Evolutionary conservation across 2,329 filamentous ascomycete genomes (phyloP).

Genomic region (Lachnellula occidentalis): DNA sequence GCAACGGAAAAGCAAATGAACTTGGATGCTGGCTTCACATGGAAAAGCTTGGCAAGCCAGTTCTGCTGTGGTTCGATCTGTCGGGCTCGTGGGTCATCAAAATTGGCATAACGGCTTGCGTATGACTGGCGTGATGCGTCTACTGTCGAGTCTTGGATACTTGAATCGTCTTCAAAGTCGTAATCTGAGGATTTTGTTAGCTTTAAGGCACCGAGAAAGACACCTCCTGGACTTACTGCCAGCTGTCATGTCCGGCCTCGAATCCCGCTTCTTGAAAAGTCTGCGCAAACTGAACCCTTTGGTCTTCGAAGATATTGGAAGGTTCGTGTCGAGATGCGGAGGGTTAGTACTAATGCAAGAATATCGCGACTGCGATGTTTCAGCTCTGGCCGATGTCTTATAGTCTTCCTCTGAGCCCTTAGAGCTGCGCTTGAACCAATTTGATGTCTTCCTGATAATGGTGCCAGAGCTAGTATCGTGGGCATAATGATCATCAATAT

Average conservation of each 20-base stretch:
- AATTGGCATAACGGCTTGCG: conserved; percentile 34
- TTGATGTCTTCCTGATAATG: conserved; percentile 25
- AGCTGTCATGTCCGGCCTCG: conserved; percentile 25
- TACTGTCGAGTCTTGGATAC: conserved; percentile 21
- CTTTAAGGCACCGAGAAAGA: not conserved
- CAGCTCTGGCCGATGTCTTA: conserved; percentile 9
- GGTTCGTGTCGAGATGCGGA: conserved; percentile 1
- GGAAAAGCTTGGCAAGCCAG: conserved; percentile 85
- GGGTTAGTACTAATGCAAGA: conserved; percentile 13
- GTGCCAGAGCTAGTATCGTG: conserved; percentile 23
- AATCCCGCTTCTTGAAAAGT: conserved; percentile 27
- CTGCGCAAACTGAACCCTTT: conserved; percentile 27
- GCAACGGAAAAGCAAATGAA: conserved; percentile 71
- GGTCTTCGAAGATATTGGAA: conserved; percentile 19
- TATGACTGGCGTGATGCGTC: conserved; percentile 18
- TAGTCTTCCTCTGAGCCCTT: conserved; percentile 19
- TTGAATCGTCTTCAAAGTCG: conserved; percentile 25
- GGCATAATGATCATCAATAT: conserved; percentile 14
- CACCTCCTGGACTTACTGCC: conserved; percentile 21
- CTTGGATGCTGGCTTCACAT: conserved; percentile 75
- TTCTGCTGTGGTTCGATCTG: conserved; percentile 66
- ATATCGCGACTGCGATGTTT: conserved; percentile 11
- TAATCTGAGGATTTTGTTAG: conserved; percentile 18
- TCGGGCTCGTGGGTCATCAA: conserved; percentile 31
- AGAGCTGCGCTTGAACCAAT: conserved; percentile 31